Base-by-base conservation (phyloP, 2,329 filamentous ascomycete genomes). In the Pseudogymnoascus sp. region DNA sequence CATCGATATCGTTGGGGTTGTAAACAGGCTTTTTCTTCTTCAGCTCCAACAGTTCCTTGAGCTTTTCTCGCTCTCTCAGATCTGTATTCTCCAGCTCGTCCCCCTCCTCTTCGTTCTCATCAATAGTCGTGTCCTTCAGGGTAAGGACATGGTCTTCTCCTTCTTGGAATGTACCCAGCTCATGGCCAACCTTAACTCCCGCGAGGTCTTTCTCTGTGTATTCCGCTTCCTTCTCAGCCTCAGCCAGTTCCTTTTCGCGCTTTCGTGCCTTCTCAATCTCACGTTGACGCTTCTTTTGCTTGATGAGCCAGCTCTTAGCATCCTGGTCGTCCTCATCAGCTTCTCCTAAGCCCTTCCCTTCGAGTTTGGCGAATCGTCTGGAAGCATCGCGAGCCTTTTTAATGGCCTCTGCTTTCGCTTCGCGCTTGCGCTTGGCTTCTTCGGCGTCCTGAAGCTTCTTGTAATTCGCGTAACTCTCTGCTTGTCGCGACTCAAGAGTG, bases 1-100 rank as follows among this genome's bases (percentile, higher is more conserved):
- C 79, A 50, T 79, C 87, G 35, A 87, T 78, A 62, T 87, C 85
- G 64, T 90, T 87, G 0, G 93, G 92, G 68, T 99, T 90, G 73
- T 99, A 99, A 1, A 86, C 86, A 0, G 88, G 87, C 71, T 88
- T 90, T 74, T 92, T 91, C 81, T 96, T 97, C 78, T 97, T 96
- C 40, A 92, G 76, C 41, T 94, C 86, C 10, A 97, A 77, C 67
- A 84, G 87, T 69, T 97, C 90, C 47, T 84, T 79, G 21, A 92
- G 77, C 71, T 83, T 84, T 72, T 94, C 89, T 63, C 82, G 80
- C 67, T 92, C 90, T 47, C 84, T 83, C 60, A 95, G 75, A 33
- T 86, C 81, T 40, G 89, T 68, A 64, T 92, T 92, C 72, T 94
- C 90, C 11, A 99, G 80, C 75, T 97, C 92, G 72, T 97, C 94